Base-by-base conservation (phyloP, 495 filamentous ascomycete genomes). In the Aspergillus incahuasiensis region DNA sequence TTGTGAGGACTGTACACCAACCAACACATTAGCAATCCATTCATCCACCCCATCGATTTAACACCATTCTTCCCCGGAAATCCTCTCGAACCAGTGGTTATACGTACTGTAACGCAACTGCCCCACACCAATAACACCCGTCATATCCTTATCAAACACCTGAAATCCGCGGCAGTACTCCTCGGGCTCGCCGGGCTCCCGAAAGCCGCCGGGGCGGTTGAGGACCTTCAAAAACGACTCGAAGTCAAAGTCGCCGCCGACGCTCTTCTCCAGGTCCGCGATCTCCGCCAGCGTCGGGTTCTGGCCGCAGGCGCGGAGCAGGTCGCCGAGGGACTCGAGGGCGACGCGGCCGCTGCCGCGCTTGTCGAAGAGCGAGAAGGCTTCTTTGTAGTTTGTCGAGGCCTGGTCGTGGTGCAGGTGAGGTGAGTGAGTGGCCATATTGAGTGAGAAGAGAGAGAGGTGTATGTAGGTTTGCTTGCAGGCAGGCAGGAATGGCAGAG, bases 341-440 rank as follows among this genome's bases (percentile, higher is more conserved):
- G 87, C 70, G 62, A 97, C 94, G 56, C 89, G 91, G 59, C 90
- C 90, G 67, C 87, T 92, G 65, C 95, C 94, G 65, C 94, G 91
- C 82, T 96, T 96, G 79, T 98, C 94, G 81, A 97, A 98, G 67
- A 98, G 90, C 48, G 91, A 90, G 80, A 98, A 98, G 58, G 94
- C 94, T 86, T 98, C 94, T 81, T 97, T 97, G 89, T 97, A 98
- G 85, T 98, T 97, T 70, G 94, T 97, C 52, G 89, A 92, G 77
- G 92, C 90, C 92, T 96, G 84, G 18, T 77, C 73, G 48, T 66
- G 66, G 57, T 66, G 66, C 13, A 40, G 9, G 61, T 66, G 55
- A 54, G 63, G 58, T 57, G 64, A 61, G 42, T 30, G 48, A 22
- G 61, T 11, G 12, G 52, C 46, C 63, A 62, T 62, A 28, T 55